Conservation (phyloP, 345 rosid species). For the Draba incana region DNA sequence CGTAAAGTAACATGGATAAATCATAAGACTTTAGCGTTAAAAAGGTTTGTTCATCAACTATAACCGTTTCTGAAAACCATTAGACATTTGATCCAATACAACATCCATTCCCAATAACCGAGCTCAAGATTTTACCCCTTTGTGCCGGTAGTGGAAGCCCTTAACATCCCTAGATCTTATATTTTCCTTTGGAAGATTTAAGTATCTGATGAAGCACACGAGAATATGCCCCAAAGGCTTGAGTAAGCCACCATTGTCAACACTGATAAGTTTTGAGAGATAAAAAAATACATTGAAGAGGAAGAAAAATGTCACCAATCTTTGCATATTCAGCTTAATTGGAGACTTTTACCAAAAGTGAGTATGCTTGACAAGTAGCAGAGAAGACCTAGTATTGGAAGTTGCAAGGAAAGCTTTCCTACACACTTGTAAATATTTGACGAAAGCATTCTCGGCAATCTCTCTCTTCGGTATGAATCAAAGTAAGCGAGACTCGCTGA, state of each 20-base stretch:
- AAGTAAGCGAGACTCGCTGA: slow-evolving; percentile 94
- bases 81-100: no score
- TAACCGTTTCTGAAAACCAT: no score
- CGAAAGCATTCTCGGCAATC: slow-evolving; percentile 63
- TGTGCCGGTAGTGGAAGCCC: no score
- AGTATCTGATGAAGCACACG: slow-evolving; percentile 58
- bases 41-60: no score
- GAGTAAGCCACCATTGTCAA: slow-evolving; percentile 58
- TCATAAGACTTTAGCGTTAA: no score
- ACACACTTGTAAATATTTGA: slow-evolving; percentile 57
- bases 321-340: slow-evolving; percentile 70
- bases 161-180: no score
- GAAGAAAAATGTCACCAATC: slow-evolving; percentile 53
- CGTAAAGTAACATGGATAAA: no score
- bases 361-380: slow-evolving; percentile 80
- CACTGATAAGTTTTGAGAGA: slow-evolving; percentile 58
- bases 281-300: slow-evolving; percentile 64
- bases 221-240: slow-evolving; percentile 53
- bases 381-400: slow-evolving; percentile 53
- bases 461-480: slow-evolving; percentile 80
- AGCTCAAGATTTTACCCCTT: no score
- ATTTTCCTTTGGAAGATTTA: no score
- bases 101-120: no score
- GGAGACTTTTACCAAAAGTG: slow-evolving; percentile 64
- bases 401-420: slow-evolving; percentile 78